Base-by-base conservation (phyloP, 768 basidiomycete species). In the Naganishia friedmannii region DNA sequence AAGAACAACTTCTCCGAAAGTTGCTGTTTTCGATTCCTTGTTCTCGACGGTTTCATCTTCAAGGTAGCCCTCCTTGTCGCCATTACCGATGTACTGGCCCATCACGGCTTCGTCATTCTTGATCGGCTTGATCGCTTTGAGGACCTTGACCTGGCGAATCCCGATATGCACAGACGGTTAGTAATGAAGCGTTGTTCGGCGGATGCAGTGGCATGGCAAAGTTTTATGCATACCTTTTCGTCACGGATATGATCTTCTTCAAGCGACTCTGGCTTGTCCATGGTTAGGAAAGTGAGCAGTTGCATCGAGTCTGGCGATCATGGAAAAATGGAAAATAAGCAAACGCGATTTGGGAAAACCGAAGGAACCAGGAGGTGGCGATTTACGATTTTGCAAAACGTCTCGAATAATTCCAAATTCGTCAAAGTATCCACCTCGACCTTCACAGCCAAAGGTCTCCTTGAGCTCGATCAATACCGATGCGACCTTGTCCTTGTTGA, bases 371-470 rank as follows among this genome's bases (percentile, higher is more conserved):
- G 45, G 29, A 3, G 17, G 21, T 5, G 53, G 21, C 23, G 67
- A 72, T 68, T 69, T 42, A 73, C 72, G 71, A 54, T 74, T 72
- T 58, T 72, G 73, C 46, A 71, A 53, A 31, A 74, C 70, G 37
- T 74, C 73, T 31, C 73, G 45, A 23, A 74, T 67, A 54, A 74
- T 74, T 48, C 73, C 73, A 68, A 74, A 74, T 57, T 74, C 73
- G 65, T 74, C 73, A 65, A 74, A 74, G 60, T 74, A 74, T 21
- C 73, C 73, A 53, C 73, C 73, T 68, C 73, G 67, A 28, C 73
- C 73, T 26, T 74, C 73, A 42, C 71, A 72, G 7, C 73, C 73
- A 51, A 74, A 74, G 0, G 56, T 65, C 55, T 74, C 73, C 54
- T 60, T 72, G 31, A 72, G 67, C 69, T 72, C 71, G 55, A 74